These are phyloP conservation scores for Penicillium malachiteum DNA, from an alignment of 495 filamentous ascomycete genomes.

Conservation along the genomic window DNA sequence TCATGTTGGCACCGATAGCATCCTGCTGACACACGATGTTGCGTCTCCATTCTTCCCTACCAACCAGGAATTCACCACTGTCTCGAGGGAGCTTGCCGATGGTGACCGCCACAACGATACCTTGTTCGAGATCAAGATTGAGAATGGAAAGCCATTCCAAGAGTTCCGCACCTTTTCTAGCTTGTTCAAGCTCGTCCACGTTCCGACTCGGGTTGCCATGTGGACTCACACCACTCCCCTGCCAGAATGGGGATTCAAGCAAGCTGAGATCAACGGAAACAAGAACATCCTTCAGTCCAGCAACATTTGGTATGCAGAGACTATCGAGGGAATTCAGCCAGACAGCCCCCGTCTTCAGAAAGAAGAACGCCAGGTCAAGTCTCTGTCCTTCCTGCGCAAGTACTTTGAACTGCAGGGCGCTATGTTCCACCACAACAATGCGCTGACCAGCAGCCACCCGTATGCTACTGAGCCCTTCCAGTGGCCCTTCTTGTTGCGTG, in stretches of 20 bases:
- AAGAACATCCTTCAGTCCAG: conserved; percentile 88
- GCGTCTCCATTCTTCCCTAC: conserved; percentile 97
- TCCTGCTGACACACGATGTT: conserved; percentile 93
- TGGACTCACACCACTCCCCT: conserved; percentile 95
- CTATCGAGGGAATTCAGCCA: conserved; percentile 73
- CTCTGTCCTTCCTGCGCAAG: conserved; percentile 84
- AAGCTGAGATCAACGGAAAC: conserved; percentile 99
- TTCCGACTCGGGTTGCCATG: conserved; percentile 94
- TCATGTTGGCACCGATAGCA: conserved; percentile 83
- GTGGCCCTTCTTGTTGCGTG: conserved; percentile 95
- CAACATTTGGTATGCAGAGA: conserved; percentile 93
- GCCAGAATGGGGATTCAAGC: conserved; percentile 94
- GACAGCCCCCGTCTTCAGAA: conserved; percentile 68
- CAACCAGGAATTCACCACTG: conserved; percentile 96
- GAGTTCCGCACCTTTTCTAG: conserved; percentile 86
- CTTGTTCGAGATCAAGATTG: conserved; percentile 88
- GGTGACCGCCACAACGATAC: conserved; percentile 86
- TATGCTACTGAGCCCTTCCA: conserved; percentile 94
- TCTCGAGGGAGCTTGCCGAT: conserved; percentile 67
- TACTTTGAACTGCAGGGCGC: conserved; percentile 95
- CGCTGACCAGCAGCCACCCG: conserved; percentile 92
- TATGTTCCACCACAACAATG: conserved; percentile 99
- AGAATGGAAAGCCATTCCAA: conserved; percentile 77
- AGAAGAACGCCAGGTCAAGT: conserved; percentile 73
- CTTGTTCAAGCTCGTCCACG: conserved; percentile 92